Base-by-base conservation (phyloP, 306 rosid species). In the Cicer yamashitae region DNA sequence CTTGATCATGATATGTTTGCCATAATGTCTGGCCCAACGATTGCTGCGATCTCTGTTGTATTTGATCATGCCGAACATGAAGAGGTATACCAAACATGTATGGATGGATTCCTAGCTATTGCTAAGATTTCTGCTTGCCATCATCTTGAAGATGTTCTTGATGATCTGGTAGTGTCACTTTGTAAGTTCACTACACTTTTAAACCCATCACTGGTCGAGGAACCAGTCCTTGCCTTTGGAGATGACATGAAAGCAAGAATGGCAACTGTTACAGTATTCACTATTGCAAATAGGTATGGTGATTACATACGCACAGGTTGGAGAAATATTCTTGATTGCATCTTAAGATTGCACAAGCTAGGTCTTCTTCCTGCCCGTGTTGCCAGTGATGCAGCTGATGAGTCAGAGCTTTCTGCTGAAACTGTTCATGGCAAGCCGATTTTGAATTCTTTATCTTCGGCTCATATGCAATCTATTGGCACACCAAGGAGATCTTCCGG, bases 291-390 rank as follows among this genome's bases (percentile, higher is more conserved):
- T 73, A 89, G 91, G 82, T 94, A 90, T 68, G 99, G 99, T 77
- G 97, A 94, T 79, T 94, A 79, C 87, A 90, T 94, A 70, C 96
- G 93, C 80, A 79, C 97, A 69, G 97, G 97, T 75, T 94, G 99
- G 99, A 92, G 96, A 86, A 94, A 94, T 83, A 94, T 94, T 78
- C 87, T 94, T 79, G 98, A 94, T 80, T 94, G 99, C 85, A 90
- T 92, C 82, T 83, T 94, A 86, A 87, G 96, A 73, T 78, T 94
- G 78, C 96, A 94, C 90, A 94, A 94, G 88, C 93, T 94, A 54
- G 97, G 99, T 75, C 96, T 94, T 74, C 96, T 94, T 77, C 98
- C 99, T 18, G 96, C 99, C 53, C 96, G 96, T 70, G 96, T 94
- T 85, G 99, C 97, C 79, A 92, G 96, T 82, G 96, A 92, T 72